A percentile compares a stretch with the other conserved stretches of the same genome.
Conservation (phyloP, 192 early-diverging fungal genomes). For the Haplosporangium gracile region DNA sequence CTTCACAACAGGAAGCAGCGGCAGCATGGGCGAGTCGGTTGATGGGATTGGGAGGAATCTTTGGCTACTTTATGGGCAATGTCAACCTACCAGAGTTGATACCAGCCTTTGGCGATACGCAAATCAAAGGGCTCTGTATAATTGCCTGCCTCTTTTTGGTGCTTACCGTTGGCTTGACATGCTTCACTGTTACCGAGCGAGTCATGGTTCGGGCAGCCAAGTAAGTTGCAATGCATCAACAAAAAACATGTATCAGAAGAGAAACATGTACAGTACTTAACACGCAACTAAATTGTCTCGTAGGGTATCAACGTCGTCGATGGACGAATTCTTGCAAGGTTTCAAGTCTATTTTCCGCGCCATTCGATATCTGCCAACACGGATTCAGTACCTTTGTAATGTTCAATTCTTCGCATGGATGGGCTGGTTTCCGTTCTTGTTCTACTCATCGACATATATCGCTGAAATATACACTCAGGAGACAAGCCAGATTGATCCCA, state of each 20-base stretch:
- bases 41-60: constrained; percentile 87
- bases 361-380: constrained; percentile 75
- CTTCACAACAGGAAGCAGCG: constrained; percentile 86
- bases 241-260: neutral
- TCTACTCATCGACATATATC: constrained; percentile 78
- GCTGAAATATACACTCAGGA: constrained; percentile 63
- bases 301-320: constrained; percentile 31
- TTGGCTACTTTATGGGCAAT: constrained; percentile 93
- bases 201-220: constrained; percentile 46
- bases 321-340: constrained; percentile 32
- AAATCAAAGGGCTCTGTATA: constrained; percentile 86
- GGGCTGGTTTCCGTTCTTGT: constrained; percentile 96
- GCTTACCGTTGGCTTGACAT: constrained; percentile 75
- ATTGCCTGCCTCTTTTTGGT: constrained; percentile 78
- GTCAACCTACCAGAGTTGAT: constrained; percentile 78
- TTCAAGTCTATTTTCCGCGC: constrained; percentile 52
- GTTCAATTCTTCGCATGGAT: constrained; percentile 98
- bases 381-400: constrained; percentile 84
- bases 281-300: neutral
- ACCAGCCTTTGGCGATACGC: constrained; percentile 81
- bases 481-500: constrained; percentile 24
- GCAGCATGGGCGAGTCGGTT: constrained; percentile 92
- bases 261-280: neutral
- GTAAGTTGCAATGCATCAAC: constrained; percentile 6
- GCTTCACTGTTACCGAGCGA: constrained; percentile 71